Evolutionary conservation across 345 rosid species (phyloP), one percentile per base, ranked within the genome.

Genomic region (Murraya paniculata): DNA sequence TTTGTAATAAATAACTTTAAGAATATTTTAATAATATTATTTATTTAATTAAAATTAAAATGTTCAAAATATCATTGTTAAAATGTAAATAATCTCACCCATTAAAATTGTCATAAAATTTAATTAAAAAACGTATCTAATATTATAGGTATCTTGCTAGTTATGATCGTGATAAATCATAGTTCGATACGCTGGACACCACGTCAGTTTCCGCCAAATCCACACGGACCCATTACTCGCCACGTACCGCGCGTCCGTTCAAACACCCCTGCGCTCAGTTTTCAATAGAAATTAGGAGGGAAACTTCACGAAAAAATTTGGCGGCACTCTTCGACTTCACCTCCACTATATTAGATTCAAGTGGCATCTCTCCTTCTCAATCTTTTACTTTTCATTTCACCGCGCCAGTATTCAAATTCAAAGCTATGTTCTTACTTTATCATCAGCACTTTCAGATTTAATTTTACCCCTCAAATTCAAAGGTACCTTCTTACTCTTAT

Each of bases 281-380:
- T 45, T 45, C 50, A 45, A 45, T 25, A 36, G 33, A 39, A 59
- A 57, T 79, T 72, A 18, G 72, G 82, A 77, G 85, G 85, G 82
- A 79, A 82, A 77, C 45, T 13, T 11, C 8, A 36, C 39, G 57
- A 55, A 59, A 38, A 30, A 58, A 38, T 68, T 14, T 65, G 78
- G 82, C 81, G 82, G 75, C 72, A 53, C 0, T 31, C 24, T 31
- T 64, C 19, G 16, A 14, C 22, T 14, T 19, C n/a, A 27, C 18
- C 56, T 16, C 50, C 39, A 41, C 22, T 57, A 18, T 21, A 73
- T 48, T 28, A n/a, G 16, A 18, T 21, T 2, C 14, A 25, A 55
- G 9, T 6, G 14, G 6, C 21, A 6, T 24, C 50, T 48, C 18
- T n/a, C 4, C 72, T 7, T 61, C 64, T 35, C 18, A 16, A 13